Conservation (phyloP, 306 rosid species). For the Macrotyloma uniflorum region DNA sequence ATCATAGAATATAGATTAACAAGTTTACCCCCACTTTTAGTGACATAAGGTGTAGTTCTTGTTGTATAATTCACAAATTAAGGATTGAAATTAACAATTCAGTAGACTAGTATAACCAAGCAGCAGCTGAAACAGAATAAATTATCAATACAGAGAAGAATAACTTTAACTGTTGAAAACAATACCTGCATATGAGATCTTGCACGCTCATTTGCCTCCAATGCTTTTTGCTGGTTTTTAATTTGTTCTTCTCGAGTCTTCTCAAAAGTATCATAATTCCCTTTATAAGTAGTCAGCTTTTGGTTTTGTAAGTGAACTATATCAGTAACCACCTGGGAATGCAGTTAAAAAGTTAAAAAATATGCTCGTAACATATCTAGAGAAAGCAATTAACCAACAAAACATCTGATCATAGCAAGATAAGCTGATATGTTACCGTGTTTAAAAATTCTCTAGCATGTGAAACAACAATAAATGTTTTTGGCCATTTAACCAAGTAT, state of each 20-base stretch:
- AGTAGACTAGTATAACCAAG: neutral
- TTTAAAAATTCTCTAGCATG: constrained; percentile 98
- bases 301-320: constrained; percentile 89
- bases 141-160: neutral
- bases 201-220: constrained; percentile 88
- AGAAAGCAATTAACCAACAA: constrained; percentile 21
- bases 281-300: constrained; percentile 73
- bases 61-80: constrained; percentile 3
- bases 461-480: constrained; percentile 94
- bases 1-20: neutral
- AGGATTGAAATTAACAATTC: neutral
- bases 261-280: constrained; percentile 94
- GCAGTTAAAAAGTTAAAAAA: constrained; percentile 32
- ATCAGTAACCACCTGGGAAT: constrained; percentile 86
- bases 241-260: constrained; percentile 84
- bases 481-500: constrained; percentile 94
- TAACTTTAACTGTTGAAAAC: neutral
- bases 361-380: neutral
- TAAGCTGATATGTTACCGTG: constrained; percentile 61
- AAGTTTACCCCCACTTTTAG: neutral
- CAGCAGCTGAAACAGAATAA: constrained; percentile 5
- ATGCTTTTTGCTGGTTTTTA: constrained; percentile 90
- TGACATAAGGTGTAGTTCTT: neutral
- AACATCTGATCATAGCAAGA: constrained; percentile 15
- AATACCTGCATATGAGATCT: constrained; percentile 96